Percentiles rank a stretch among this genome's conserved stretches.
phyloP scores from a whole-genome alignment of 192 early-diverging fungal species.

The Backusella luteola region DNA sequence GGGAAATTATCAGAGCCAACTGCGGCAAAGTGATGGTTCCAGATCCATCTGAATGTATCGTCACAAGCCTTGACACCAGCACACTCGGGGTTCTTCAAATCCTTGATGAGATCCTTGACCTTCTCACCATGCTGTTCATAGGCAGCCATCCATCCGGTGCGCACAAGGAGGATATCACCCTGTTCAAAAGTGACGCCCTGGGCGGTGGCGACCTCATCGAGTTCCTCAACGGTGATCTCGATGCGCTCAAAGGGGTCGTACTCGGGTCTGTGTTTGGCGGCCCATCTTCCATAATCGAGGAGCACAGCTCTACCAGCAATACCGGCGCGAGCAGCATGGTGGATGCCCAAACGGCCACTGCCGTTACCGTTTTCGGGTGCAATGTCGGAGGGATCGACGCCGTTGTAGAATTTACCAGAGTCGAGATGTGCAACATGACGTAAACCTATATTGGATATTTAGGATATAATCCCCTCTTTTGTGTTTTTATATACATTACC shows the following conservation, averaged over 20 bases:
- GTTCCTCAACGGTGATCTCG: constrained; percentile 25
- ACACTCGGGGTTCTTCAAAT: neutral
- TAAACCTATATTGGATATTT: neutral
- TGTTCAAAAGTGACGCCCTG: constrained; percentile 25
- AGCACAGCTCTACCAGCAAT: constrained; percentile 31
- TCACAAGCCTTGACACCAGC: constrained; percentile 31
- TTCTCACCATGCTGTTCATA: constrained; percentile 5
- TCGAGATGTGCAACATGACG: constrained; percentile 19
- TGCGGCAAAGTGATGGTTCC: constrained; percentile 35
- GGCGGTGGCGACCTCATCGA: constrained; percentile 17
- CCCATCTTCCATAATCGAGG: constrained; percentile 32
- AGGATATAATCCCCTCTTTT: too few species aligned
- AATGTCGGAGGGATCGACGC: neutral
- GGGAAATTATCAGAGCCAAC: constrained; percentile 25
- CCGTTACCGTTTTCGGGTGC: neutral
- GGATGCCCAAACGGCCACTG: constrained; percentile 30
- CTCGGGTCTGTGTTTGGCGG: constrained; percentile 10
- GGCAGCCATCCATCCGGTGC: constrained; percentile 28
- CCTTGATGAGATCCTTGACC: neutral
- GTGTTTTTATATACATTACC: neutral
- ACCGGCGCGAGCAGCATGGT: constrained; percentile 30
- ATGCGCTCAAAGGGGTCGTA: constrained; percentile 23
- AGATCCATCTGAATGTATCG: constrained; percentile 31
- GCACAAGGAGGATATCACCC: constrained; percentile 33
- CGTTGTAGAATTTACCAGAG: constrained; percentile 31